phyloP scores from a whole-genome alignment of 1,284 basidiomycete genomes.

The Pseudozyma flocculosa region DNA sequence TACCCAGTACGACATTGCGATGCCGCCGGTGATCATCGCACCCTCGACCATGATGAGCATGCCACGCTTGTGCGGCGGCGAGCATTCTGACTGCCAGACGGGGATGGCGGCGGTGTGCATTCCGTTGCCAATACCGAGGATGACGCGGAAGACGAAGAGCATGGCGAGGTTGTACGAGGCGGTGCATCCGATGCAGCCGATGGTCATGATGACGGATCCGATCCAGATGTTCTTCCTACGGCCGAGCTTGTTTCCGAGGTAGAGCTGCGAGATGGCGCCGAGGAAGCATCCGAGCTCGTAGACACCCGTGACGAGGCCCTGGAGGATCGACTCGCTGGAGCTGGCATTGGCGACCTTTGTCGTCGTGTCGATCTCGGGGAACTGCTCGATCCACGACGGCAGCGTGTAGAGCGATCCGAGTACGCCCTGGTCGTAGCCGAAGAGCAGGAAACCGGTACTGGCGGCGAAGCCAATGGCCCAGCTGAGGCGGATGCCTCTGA shows the following conservation, averaged over 20 bases:
- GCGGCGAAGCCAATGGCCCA: conserved; percentile 50
- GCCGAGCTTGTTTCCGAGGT: conserved; percentile 49
- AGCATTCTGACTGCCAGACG: conserved; percentile 54
- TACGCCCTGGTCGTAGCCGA: conserved; percentile 56
- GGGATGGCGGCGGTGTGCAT: conserved; percentile 57
- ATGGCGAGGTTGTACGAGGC: conserved; percentile 38
- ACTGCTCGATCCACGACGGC: conserved; percentile 36
- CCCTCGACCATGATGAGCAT: conserved; percentile 57
- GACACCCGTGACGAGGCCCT: conserved; percentile 52
- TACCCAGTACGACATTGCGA: conserved; percentile 36
- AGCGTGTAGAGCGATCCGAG: conserved; percentile 53
- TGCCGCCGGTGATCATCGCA: conserved; percentile 26
- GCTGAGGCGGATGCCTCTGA: conserved; percentile 40
- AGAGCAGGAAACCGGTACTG: conserved; percentile 53
- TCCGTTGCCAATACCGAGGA: conserved; percentile 54
- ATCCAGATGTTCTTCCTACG: conserved; percentile 54
- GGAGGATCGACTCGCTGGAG: conserved; percentile 37
- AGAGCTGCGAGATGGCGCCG: conserved; percentile 52
- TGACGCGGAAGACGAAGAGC: conserved; percentile 52
- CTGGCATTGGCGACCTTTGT: conserved; percentile 4
- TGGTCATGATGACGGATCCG: conserved; percentile 47
- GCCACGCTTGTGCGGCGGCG: conserved; percentile 52
- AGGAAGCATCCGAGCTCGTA: conserved; percentile 54
- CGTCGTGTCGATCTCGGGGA: conserved; percentile 47
- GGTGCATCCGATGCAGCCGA: conserved; percentile 45